Percentiles rank a stretch among this genome's conserved stretches.
Conservation (phyloP, 2,329 filamentous ascomycete species). For the Ascochyta rabiei region DNA sequence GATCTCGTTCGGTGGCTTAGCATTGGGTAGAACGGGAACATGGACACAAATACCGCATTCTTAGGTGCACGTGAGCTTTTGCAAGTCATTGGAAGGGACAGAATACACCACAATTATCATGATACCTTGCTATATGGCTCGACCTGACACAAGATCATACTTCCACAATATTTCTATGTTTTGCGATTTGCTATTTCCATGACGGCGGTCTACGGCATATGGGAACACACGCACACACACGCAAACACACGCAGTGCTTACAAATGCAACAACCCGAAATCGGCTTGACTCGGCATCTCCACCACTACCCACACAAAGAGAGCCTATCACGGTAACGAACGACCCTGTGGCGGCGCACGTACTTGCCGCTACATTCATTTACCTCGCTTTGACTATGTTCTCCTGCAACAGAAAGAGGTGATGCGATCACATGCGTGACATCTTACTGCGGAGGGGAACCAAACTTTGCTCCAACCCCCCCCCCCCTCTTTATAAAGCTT, state of each 20-base stretch:
- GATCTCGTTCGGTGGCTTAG: slow-evolving; percentile 17
- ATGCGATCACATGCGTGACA: no score
- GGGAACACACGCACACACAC: background rate
- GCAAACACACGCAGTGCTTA: slow-evolving; percentile 7
- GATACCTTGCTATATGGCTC: slow-evolving; percentile 27
- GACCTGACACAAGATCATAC: slow-evolving; percentile 8
- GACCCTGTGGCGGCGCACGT: no score
- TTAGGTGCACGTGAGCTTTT: slow-evolving; percentile 10
- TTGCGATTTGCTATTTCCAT: background rate
- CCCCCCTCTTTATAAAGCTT: no score
- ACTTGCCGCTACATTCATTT: no score
- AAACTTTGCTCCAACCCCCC: no score
- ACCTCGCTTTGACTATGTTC: no score
- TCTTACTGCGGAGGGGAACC: no score
- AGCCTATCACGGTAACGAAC: background rate
- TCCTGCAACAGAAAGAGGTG: no score
- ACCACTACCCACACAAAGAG: background rate
- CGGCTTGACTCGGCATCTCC: slow-evolving; percentile 12
- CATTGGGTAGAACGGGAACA: slow-evolving; percentile 9
- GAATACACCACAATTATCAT: slow-evolving; percentile 20
- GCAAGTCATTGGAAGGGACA: slow-evolving; percentile 3
- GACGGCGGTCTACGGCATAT: background rate
- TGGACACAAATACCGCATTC: slow-evolving; percentile 8
- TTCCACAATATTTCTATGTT: background rate
- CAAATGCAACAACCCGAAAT: slow-evolving; percentile 12